phyloP scores from a whole-genome alignment of 768 basidiomycete species.

The Xerocomus potaroensis region DNA sequence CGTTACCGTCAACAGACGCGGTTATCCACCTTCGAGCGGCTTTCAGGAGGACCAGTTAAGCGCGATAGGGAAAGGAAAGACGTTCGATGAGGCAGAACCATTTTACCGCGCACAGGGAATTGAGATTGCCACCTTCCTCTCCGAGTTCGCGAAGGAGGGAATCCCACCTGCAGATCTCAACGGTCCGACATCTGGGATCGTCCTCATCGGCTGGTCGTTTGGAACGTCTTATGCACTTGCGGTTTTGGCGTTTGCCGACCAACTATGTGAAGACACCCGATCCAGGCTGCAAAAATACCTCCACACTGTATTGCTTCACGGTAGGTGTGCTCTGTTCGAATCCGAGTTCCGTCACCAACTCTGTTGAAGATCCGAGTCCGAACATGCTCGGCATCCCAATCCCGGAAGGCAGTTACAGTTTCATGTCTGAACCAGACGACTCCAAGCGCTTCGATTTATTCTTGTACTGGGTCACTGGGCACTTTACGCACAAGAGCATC shows the following conservation, averaged over 20 bases:
- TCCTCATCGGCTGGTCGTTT: constrained; percentile 20
- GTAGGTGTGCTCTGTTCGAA: constrained; percentile 6
- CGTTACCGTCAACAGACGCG: constrained; percentile 24
- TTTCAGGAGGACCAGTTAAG: constrained; percentile 14
- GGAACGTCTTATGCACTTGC: constrained; percentile 10
- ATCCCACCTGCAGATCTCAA: constrained; percentile 12
- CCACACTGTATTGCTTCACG: constrained; percentile 17
- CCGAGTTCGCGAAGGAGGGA: constrained; percentile 9
- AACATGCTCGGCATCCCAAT: constrained; percentile 8
- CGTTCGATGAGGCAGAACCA: constrained; percentile 8
- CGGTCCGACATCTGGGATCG: constrained; percentile 7
- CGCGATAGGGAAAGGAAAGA: constrained; percentile 13
- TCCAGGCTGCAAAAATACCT: constrained; percentile 14
- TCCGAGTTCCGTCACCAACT: no score
- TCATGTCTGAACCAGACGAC: constrained; percentile 3
- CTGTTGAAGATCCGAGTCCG: constrained; percentile 11
- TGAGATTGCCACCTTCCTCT: constrained; percentile 19
- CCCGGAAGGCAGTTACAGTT: not conserved
- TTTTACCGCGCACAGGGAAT: constrained; percentile 16
- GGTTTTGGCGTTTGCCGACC: constrained; percentile 14
- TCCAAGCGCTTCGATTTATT: constrained; percentile 13
- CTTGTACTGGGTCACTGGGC: constrained; percentile 12
- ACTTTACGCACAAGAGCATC: constrained; percentile 15
- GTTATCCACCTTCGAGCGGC: constrained; percentile 24
- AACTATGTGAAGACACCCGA: constrained; percentile 1